Evolutionary conservation across 495 filamentous ascomycete genomes (phyloP), one percentile per base, ranked within the genome.

Genomic region (Penicillium salamii): DNA sequence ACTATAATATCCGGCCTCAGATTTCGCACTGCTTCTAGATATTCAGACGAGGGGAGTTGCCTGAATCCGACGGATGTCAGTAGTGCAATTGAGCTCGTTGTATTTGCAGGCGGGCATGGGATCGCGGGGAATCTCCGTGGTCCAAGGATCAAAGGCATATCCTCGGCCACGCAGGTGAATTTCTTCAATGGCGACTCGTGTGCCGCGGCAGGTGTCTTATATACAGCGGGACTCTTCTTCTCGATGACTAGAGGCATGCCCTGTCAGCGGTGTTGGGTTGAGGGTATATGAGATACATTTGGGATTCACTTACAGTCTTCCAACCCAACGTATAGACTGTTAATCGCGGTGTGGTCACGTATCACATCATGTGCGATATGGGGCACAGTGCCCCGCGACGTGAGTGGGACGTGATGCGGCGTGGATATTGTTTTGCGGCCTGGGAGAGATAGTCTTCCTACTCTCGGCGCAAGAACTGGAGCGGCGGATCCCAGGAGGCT

Each of bases 351-450:
- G 53, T 87, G 78, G 29, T 83, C 80, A 20, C 68, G 66, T 53
- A 92, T 69, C 54, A 87, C 85, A 74, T 98, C 93, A 45, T 90
- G 92, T 13, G 91, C 83, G 43, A 98, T 68, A 70, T 98, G 93
- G 18, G 93, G 89, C 23, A 97, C 71, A 2, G 76, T 78, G 9
- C 93, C 93, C 50, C 93, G 79, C 33, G 95, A 96, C 2, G 87
- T 87, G 54, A 84, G 68, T 26, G 81, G 84, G 33, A 97, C 65
- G 64, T 85, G 95, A 55, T 88, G 86, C 39, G 93, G 93, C 18
- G 95, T 97, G 5, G 84, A 70, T 49, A 95, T 72, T 11, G 77
- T 57, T 43, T 71, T 76, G 32, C 85, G 75, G 44, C 82, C 81
- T 13, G 77, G 59, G 4, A 90, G 57, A 2, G 75, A 60, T 23